Evolutionary conservation across 2,329 filamentous ascomycete species (phyloP).

Genomic region (Purpureocillium lavendulum): DNA sequence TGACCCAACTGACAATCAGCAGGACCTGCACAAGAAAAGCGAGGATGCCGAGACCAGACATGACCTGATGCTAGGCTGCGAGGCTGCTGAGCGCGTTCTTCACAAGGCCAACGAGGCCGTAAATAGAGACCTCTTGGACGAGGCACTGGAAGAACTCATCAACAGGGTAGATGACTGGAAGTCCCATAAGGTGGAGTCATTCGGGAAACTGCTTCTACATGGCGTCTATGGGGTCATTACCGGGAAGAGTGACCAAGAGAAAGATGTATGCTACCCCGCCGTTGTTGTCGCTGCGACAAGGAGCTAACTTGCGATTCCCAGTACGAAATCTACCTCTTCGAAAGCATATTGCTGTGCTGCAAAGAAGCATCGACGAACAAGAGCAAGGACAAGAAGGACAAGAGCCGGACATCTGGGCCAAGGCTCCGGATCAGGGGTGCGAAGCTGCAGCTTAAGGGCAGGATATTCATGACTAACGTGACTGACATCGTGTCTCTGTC

Average conservation of each 20-base stretch:
- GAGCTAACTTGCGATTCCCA: conserved; percentile 25
- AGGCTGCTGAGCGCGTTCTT: conserved; percentile 73
- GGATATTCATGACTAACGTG: conserved; percentile 99
- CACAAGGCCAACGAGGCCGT: conserved; percentile 85
- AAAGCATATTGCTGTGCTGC: conserved; percentile 91
- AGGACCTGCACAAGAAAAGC: conserved; percentile 83
- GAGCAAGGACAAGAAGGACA: conserved; percentile 67
- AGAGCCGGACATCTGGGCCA: conserved; percentile 44
- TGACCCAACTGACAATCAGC: conserved; percentile 1
- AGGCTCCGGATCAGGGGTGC: conserved; percentile 58
- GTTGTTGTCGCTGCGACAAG: conserved; percentile 9
- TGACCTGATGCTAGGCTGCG: conserved; percentile 70
- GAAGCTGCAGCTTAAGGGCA: conserved; percentile 88
- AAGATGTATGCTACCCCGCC: conserved; percentile 54
- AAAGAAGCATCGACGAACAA: conserved; percentile 89
- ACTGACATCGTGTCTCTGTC: conserved; percentile 84
- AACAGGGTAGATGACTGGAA: conserved; percentile 94
- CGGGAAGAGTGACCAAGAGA: conserved; percentile 79
- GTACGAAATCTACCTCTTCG: conserved; percentile 98
- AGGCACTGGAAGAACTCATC: conserved; percentile 76
- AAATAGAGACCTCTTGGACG: conserved; percentile 74
- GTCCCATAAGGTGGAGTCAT: conserved; percentile 80
- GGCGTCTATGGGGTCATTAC: conserved; percentile 91
- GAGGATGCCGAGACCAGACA: conserved; percentile 62
- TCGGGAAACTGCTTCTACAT: conserved; percentile 80